Base-by-base conservation (phyloP, 106 monocot species). In the Dioscorea zingiberensis region DNA sequence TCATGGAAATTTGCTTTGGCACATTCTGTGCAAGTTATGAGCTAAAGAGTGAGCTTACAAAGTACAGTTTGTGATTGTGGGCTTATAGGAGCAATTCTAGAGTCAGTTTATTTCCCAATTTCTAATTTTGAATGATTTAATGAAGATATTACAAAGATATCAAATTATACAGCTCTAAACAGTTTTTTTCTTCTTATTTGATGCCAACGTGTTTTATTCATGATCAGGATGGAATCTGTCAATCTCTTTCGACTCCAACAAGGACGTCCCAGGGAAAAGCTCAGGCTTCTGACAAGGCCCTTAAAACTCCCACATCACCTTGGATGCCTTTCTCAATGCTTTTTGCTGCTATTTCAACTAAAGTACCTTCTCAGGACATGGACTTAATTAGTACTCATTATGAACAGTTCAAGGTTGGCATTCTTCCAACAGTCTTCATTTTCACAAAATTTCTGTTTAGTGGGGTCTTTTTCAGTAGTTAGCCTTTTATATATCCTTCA, bases 251-350 rank as follows among this genome's bases (percentile, higher is more conserved):
- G 71, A 48, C 60, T 64, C 68, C 59, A 21, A 45, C 61, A 54
- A 60, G 64, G 25, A 48, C 47, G 48, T 27, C 60, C 56, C 63
- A 77, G 25, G 65, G 65, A 54, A 80, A 56, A 45, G 71, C 51
- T 55, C 67, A 63, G 16, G 19, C 46, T 10, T 48, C 63, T 64
- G 60, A 73, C 30, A 75, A 59, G 70, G 59, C 78, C 47, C 70
- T 82, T 21, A 71, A 44, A 71, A 21, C 62, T 47, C 83, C 82
- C 5, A 67, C 81, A 45, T 84, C 94, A 15, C 94, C 90, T 3
- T 90, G 94, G 94, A 90, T 94, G 94, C 94, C 94, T 2, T 94
- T 94, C 44, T 90, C 90, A n/a, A 87, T 94, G 90, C 63, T 94
- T 60, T 90, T 94, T 78, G 90, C 94, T 61, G 81, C 90, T 54